A percentile compares a stretch with the other conserved stretches of the same genome.
These are phyloP conservation scores for Bathelium albidoporum DNA, from an alignment of 495 filamentous ascomycete genomes.

Conservation along the genomic window DNA sequence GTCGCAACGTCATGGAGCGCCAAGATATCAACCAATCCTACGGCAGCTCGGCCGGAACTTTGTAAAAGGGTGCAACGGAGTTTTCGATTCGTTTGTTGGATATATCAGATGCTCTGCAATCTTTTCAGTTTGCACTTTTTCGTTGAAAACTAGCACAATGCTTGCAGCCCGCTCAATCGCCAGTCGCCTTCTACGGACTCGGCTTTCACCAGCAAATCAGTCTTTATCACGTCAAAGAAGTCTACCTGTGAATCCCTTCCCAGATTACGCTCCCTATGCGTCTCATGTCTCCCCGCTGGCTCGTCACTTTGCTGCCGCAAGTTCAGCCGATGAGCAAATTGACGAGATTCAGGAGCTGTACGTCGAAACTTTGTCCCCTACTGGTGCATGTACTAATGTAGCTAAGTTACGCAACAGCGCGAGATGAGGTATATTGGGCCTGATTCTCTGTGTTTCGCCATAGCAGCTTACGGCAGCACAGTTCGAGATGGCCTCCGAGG, in stretches of 20 bases:
- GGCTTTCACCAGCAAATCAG: not conserved
- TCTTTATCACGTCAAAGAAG: not conserved
- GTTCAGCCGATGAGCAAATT: slow-evolving; percentile 32
- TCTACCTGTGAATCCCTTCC: not conserved
- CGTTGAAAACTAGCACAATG: not conserved
- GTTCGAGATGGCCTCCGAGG: slow-evolving; percentile 48
- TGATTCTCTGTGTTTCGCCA: not conserved
- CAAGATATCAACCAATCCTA: not conserved
- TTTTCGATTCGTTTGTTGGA: not conserved
- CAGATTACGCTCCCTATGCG: not conserved
- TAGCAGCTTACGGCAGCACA: not conserved
- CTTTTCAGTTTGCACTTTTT: not conserved
- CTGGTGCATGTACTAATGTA: not conserved
- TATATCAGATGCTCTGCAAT: not conserved
- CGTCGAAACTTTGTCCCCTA: not conserved
- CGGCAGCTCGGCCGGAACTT: not conserved
- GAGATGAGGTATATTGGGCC: slow-evolving; percentile 31
- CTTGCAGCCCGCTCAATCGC: not conserved
- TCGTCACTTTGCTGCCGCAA: slow-evolving; percentile 10
- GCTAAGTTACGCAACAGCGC: slow-evolving; percentile 35
- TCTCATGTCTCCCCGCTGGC: not conserved
- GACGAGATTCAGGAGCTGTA: slow-evolving; percentile 38
- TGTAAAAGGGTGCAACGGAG: not conserved
- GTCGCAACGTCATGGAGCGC: not conserved
- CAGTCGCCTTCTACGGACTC: not conserved